Percentiles rank a stretch among this genome's conserved stretches.
phyloP scores from a whole-genome alignment of 176 grass and related monocot genomes.

The Cymbopogon citratus region DNA sequence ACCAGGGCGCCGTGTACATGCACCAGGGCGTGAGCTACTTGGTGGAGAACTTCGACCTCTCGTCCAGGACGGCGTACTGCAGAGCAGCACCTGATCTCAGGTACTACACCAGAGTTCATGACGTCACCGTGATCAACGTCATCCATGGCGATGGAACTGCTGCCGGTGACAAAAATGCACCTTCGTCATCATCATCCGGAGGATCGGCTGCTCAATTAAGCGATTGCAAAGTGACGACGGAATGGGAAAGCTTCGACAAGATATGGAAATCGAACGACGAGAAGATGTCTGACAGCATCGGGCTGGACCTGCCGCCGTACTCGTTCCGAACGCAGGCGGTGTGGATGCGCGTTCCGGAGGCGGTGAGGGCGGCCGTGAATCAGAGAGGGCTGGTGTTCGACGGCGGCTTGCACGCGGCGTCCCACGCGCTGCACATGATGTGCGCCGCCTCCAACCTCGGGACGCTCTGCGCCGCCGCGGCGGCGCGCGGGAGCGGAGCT shows the following conservation, averaged over 20 bases:
- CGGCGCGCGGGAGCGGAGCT: too few species aligned
- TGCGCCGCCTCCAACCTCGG: conserved; percentile 54
- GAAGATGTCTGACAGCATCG: not conserved
- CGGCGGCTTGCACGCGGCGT: not conserved
- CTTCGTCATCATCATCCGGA: too few species aligned
- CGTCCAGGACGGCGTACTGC: not conserved
- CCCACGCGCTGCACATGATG: conserved; percentile 30
- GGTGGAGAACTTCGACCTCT: not conserved
- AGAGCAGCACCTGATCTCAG: not conserved
- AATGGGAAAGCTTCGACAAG: not conserved
- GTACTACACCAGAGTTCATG: not conserved
- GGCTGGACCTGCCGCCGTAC: not conserved
- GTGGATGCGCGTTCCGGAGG: not conserved
- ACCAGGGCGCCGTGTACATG: not conserved
- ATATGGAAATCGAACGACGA: not conserved
- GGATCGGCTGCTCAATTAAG: not conserved
- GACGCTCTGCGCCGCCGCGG: conserved; percentile 45
- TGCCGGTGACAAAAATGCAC: too few species aligned
- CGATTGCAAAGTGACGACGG: not conserved
- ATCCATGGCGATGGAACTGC: not conserved
- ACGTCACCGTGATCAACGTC: not conserved
- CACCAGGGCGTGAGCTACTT: not conserved
- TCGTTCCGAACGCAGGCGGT: not conserved
- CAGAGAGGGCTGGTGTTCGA: not conserved
- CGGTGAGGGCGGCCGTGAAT: too few species aligned